Evolutionary conservation across 2,329 filamentous ascomycete genomes (phyloP).

Genomic region (Penicillium sp.): DNA sequence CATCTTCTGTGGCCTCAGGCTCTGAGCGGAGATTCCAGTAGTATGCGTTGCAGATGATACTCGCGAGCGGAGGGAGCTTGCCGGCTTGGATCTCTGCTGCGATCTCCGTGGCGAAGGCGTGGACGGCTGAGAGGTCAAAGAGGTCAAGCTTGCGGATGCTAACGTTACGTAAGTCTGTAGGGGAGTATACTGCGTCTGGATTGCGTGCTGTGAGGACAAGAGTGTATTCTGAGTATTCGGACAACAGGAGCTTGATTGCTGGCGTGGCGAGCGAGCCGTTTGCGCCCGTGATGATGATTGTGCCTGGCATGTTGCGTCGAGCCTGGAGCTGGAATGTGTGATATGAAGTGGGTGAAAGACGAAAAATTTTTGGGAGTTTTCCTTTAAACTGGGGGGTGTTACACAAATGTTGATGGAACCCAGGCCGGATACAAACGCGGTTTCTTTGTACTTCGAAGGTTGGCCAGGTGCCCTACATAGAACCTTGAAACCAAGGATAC

Average conservation of each 20-base stretch:
- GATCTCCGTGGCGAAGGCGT: slow-evolving; percentile 1
- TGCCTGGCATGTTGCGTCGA: slow-evolving; percentile 6
- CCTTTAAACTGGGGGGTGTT: background rate
- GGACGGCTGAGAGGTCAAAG: slow-evolving; percentile 2
- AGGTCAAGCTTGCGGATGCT: slow-evolving; percentile 10
- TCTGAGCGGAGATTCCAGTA: slow-evolving; percentile 11
- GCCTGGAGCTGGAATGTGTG: background rate
- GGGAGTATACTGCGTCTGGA: background rate
- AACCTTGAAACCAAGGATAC: too few relatives aligned
- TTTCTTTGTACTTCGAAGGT: too few relatives aligned
- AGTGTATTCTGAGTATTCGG: slow-evolving; percentile 5
- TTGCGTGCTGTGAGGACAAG: slow-evolving; percentile 11
- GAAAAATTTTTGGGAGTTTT: background rate
- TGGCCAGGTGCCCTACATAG: too few relatives aligned
- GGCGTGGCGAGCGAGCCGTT: slow-evolving; percentile 6
- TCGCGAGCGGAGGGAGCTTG: slow-evolving; percentile 7
- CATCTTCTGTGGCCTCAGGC: slow-evolving; percentile 4
- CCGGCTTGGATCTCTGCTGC: slow-evolving; percentile 10
- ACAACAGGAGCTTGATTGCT: slow-evolving; percentile 1
- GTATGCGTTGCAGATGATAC: slow-evolving; percentile 18
- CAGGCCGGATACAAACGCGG: too few relatives aligned
- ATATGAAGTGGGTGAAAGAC: background rate
- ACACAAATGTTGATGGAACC: background rate
- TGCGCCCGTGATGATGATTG: slow-evolving; percentile 13
- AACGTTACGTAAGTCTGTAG: background rate